These are phyloP conservation scores for Moesziomyces sp. DNA, from an alignment of 1,284 basidiomycete genomes.

Conservation along the genomic window DNA sequence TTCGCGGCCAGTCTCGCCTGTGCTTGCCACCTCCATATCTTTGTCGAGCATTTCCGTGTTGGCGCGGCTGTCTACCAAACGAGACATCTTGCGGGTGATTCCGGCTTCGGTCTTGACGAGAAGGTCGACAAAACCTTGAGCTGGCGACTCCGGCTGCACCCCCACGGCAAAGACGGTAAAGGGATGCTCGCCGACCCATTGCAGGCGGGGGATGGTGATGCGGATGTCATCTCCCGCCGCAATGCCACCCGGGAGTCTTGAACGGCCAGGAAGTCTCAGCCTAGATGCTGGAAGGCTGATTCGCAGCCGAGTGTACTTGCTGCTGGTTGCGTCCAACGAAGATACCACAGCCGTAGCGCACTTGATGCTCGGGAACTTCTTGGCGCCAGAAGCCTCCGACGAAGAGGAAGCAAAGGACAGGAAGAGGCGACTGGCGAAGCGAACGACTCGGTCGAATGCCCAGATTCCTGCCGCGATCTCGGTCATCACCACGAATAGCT, in stretches of 20 bases:
- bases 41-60: not conserved
- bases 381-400: not conserved
- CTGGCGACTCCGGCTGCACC: slow-evolving; percentile 1
- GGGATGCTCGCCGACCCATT: slow-evolving; percentile 50
- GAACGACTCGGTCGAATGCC: slow-evolving; percentile 44
- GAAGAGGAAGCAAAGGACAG: slow-evolving; percentile 26
- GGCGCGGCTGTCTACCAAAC: not conserved
- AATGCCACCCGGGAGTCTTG: slow-evolving; percentile 9
- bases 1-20: not conserved
- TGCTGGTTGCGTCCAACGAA: slow-evolving; percentile 1
- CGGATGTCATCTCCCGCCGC: slow-evolving; percentile 44
- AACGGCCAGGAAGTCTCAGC: slow-evolving; percentile 17
- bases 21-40: slow-evolving; percentile 17
- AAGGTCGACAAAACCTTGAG: slow-evolving; percentile 32
- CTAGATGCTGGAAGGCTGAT: slow-evolving; percentile 32
- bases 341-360: slow-evolving; percentile 16
- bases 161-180: slow-evolving; percentile 46
- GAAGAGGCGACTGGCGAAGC: slow-evolving; percentile 21
- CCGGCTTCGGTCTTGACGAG: slow-evolving; percentile 40
- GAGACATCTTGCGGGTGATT: slow-evolving; percentile 36
- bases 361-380: slow-evolving; percentile 3
- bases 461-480: slow-evolving; percentile 38
- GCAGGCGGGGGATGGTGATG: slow-evolving; percentile 42
- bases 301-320: slow-evolving; percentile 22
- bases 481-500: slow-evolving; percentile 34